Evolutionary conservation across 495 filamentous ascomycete genomes (phyloP).

Genomic region (Penicillium nucicola): DNA sequence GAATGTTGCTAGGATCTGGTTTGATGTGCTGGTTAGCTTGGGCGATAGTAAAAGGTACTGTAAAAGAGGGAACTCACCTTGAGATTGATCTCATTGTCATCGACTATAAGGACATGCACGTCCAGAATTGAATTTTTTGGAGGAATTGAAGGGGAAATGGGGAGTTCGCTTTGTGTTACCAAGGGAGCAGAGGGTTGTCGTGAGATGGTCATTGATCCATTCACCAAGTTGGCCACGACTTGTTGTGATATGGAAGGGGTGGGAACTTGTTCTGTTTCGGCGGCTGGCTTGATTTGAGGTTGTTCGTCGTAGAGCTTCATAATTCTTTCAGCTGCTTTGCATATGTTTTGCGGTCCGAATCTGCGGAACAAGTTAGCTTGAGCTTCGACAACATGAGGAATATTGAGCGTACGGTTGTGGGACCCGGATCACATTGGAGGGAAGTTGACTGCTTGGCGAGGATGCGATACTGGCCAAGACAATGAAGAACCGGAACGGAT

Average conservation of each 20-base stretch:
- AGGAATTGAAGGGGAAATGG: background rate
- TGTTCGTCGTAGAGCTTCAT: background rate
- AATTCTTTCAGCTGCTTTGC: background rate
- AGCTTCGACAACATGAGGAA: background rate
- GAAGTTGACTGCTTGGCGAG: background rate
- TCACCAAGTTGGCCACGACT: too few species aligned
- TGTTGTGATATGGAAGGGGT: background rate
- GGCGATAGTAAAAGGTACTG: background rate
- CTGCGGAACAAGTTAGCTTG: conserved; percentile 4
- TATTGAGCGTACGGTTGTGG: conserved; percentile 13
- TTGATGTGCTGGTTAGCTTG: background rate
- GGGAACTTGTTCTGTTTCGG: background rate
- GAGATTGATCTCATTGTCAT: conserved; percentile 40
- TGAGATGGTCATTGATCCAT: too few species aligned
- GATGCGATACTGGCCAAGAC: conserved; percentile 9
- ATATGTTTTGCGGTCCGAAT: conserved; percentile 14
- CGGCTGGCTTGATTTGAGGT: background rate
- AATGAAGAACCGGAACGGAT: conserved; percentile 11
- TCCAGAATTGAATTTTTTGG: background rate
- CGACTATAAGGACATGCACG: conserved; percentile 29
- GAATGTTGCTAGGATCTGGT: conserved; percentile 24
- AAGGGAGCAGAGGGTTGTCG: too few species aligned
- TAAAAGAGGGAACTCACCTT: background rate
- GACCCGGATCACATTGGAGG: conserved; percentile 8
- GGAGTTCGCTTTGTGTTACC: too few species aligned